phyloP scores from a whole-genome alignment of 192 early-diverging fungal species.

The Backusella australiensis region DNA sequence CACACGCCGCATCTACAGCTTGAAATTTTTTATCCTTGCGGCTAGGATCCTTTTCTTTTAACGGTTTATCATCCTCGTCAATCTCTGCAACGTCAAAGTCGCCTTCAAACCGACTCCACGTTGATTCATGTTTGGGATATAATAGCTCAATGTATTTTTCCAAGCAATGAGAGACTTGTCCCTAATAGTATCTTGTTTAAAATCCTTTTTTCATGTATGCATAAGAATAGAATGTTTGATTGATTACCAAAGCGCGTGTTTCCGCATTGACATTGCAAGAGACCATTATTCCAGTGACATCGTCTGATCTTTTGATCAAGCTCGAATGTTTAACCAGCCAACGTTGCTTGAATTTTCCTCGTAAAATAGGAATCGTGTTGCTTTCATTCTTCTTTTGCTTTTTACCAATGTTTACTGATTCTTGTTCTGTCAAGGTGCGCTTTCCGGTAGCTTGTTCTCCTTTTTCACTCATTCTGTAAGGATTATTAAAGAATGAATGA shows the following conservation, averaged over 20 bases:
- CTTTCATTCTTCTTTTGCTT: constrained; percentile 16
- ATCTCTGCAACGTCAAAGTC: constrained; percentile 27
- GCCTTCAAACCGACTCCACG: constrained; percentile 31
- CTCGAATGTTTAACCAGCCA: constrained; percentile 33
- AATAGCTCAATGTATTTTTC: constrained; percentile 22
- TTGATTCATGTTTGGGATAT: constrained; percentile 23
- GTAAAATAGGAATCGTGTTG: constrained; percentile 29
- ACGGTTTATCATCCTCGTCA: not conserved
- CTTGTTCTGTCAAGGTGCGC: not conserved
- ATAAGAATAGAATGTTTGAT: not conserved
- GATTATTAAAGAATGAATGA: no score
- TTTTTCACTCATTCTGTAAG: not conserved
- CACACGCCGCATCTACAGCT: constrained; percentile 49
- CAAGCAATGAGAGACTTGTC: constrained; percentile 29
- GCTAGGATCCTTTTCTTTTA: not conserved
- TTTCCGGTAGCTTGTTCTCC: not conserved
- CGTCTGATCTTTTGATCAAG: constrained; percentile 27
- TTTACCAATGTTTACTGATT: not conserved
- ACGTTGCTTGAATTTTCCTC: constrained; percentile 32
- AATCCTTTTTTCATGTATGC: no score
- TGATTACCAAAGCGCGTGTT: constrained; percentile 33
- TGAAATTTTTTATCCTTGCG: constrained; percentile 37
- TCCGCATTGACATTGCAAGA: constrained; percentile 29
- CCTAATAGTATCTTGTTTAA: not conserved
- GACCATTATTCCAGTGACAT: constrained; percentile 28